Evolutionary conservation across 2,329 filamentous ascomycete species (phyloP), one percentile per base, ranked within the genome.

Genomic region (Talaromyces sp.): DNA sequence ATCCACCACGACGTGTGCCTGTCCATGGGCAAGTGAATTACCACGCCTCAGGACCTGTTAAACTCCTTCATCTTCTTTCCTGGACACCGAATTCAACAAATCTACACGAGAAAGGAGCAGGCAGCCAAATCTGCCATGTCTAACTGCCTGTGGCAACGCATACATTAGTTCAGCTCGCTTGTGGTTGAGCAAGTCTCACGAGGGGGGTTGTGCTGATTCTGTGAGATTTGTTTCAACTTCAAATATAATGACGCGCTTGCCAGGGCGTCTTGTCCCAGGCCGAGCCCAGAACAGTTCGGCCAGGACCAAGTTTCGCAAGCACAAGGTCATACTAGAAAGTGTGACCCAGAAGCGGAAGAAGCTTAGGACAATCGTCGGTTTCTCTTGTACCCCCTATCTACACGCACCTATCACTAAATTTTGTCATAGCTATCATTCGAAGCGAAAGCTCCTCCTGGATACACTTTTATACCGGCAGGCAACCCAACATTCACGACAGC

Each of bases 321-420:
- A 88, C 75, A 88, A 87, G 72, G 83, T 88, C 59, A 80, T 88
- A 31, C 77, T 88, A 65, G 84, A 87, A 72, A 81, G 80, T 17
- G 78, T 88, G 54, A 83, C 85, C 2, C 84, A 85, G 68, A 84
- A 86, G 72, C 87, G 87, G 76, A 86, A 84, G 72, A 88, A 85
- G 71, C 79, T 88, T 56, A 80, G 83, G 62, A 83, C 84, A 67
- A 77, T 81, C 64, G 81, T 83, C 77, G 72, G 81, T 77, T 68
- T 47, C 49, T 62, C 63, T 61, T 61, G 34, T 36, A n/a, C 11
- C 29, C 53, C 13, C 31, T 56, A 2, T 36, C 11, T 56, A 4
- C 53, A 25, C n/a, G 36, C 11, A n/a, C 54, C 49, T 53, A 15
- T 40, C 69, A 73, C 76, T 80, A 72, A 82, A 76, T 65, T 68